phyloP scores from a whole-genome alignment of 805 yeast genomes.

The Candida boidinii region DNA sequence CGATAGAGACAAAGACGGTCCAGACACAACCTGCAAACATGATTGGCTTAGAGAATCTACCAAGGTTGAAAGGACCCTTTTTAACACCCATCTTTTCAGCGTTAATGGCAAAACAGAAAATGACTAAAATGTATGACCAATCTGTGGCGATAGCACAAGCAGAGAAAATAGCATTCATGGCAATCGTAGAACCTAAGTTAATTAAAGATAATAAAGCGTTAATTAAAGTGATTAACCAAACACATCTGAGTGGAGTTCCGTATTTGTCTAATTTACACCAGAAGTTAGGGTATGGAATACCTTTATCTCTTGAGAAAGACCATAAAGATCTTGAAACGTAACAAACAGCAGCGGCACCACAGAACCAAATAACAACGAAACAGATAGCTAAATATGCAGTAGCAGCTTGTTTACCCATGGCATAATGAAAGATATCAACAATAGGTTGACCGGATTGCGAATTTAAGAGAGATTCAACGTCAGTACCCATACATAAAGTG shows the following conservation, averaged over 20 bases:
- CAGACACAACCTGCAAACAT: slow-evolving; percentile 34
- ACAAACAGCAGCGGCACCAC: slow-evolving; percentile 43
- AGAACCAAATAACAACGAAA: slow-evolving; percentile 42
- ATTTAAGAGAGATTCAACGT: slow-evolving; percentile 23
- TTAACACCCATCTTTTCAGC: slow-evolving; percentile 35
- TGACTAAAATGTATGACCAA: slow-evolving; percentile 41
- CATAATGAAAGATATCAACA: slow-evolving; percentile 41
- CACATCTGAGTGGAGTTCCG: slow-evolving; percentile 34
- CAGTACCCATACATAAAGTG: slow-evolving; percentile 35
- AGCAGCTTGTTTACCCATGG: slow-evolving; percentile 46
- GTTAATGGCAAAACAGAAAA: slow-evolving; percentile 32
- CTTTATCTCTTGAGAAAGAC: slow-evolving; percentile 50
- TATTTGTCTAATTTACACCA: slow-evolving; percentile 34
- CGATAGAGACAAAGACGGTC: slow-evolving; percentile 37
- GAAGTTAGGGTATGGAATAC: slow-evolving; percentile 37
- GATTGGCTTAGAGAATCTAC: slow-evolving; percentile 29
- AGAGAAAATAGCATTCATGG: slow-evolving; percentile 47
- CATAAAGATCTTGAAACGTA: slow-evolving; percentile 45
- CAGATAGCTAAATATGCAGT: slow-evolving; percentile 40
- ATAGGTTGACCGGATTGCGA: slow-evolving; percentile 39
- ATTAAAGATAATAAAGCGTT: slow-evolving; percentile 37
- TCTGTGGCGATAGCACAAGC: slow-evolving; percentile 44
- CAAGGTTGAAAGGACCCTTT: slow-evolving; percentile 41
- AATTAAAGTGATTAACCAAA: slow-evolving; percentile 32
- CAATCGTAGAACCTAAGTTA: slow-evolving; percentile 31